Evolutionary conservation across 208 protist species (phyloP).

Genomic region (Trypanosomatidae sp.): DNA sequence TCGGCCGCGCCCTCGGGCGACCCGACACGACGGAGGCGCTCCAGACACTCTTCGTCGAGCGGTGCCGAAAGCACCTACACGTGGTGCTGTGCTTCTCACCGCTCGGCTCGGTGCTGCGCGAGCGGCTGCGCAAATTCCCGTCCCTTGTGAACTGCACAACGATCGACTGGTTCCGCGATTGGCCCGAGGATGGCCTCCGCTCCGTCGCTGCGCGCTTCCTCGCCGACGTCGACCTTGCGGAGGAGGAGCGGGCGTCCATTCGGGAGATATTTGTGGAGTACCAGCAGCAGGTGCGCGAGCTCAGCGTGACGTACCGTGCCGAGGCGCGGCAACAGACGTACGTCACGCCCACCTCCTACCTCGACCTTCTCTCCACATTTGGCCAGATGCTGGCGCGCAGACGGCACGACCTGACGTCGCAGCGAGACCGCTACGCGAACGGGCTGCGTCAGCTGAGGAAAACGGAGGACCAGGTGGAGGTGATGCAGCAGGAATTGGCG

Average conservation of each 20-base stretch:
- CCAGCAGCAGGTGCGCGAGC: constrained; percentile 89
- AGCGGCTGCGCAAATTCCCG: constrained; percentile 96
- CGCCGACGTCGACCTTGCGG: constrained; percentile 75
- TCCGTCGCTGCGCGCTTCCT: constrained; percentile 91
- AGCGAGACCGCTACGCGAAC: constrained; percentile 89
- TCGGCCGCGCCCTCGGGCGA: constrained; percentile 77
- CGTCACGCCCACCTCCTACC: constrained; percentile 96
- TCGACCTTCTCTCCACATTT: constrained; percentile 95
- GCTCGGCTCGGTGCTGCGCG: constrained; percentile 94
- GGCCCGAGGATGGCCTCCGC: constrained; percentile 95
- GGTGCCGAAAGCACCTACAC: constrained; percentile 94
- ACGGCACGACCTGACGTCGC: constrained; percentile 80
- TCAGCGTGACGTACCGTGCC: constrained; percentile 78
- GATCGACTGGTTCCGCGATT: constrained; percentile 98
- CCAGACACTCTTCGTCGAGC: constrained; percentile 91
- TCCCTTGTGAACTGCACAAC: constrained; percentile 98
- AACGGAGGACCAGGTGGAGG: constrained; percentile 95
- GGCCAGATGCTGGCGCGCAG: constrained; percentile 82
- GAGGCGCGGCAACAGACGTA: constrained; percentile 93
- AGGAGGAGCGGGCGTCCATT: constrained; percentile 56
- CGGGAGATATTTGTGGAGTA: constrained; percentile 92
- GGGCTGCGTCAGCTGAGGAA: constrained; percentile 87
- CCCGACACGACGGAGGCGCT: constrained; percentile 87
- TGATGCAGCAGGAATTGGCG: constrained; percentile 93
- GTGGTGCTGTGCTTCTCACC: constrained; percentile 97